These are phyloP conservation scores for Rubia tinctorum DNA, from an alignment of 305 asterid genomes.

Conservation along the genomic window DNA sequence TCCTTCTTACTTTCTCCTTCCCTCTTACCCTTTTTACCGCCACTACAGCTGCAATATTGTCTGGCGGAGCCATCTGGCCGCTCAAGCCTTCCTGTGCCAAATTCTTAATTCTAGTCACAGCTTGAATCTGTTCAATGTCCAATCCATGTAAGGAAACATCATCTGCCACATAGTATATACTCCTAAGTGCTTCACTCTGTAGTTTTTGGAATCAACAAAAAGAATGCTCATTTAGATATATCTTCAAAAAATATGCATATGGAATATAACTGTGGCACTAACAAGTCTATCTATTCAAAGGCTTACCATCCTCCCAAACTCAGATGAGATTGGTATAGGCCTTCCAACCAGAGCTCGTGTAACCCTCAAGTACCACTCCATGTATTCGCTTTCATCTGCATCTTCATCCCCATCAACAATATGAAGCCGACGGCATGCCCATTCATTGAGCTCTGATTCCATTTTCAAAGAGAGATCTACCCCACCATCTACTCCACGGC, in stretches of 20 bases:
- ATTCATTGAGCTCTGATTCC: constrained; percentile 83
- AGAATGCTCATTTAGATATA: not conserved
- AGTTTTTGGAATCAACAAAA: constrained; percentile 11
- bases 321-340: constrained; percentile 82
- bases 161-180: constrained; percentile 74
- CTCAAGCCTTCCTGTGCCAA: constrained; percentile 72
- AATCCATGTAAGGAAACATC: constrained; percentile 75
- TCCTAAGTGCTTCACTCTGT: constrained; percentile 79
- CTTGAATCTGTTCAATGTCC: constrained; percentile 78
- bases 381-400: constrained; percentile 73
- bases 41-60: constrained; percentile 44
- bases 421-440: constrained; percentile 74
- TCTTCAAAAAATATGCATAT: not conserved
- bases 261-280: not conserved
- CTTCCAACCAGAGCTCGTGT: constrained; percentile 84
- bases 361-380: constrained; percentile 71
- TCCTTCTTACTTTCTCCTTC: constrained; percentile 84
- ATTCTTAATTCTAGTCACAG: constrained; percentile 62
- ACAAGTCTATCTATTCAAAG: constrained; percentile 7
- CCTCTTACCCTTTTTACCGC: constrained; percentile 56
- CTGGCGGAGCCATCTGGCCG: constrained; percentile 49
- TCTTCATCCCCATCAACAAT: constrained; percentile 88
- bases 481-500: constrained; percentile 96
- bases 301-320: constrained; percentile 86
- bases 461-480: constrained; percentile 76